Evolutionary conservation across 305 asterid species (phyloP), one percentile per base, ranked within the genome.

Genomic region (Solanum hybrid): DNA sequence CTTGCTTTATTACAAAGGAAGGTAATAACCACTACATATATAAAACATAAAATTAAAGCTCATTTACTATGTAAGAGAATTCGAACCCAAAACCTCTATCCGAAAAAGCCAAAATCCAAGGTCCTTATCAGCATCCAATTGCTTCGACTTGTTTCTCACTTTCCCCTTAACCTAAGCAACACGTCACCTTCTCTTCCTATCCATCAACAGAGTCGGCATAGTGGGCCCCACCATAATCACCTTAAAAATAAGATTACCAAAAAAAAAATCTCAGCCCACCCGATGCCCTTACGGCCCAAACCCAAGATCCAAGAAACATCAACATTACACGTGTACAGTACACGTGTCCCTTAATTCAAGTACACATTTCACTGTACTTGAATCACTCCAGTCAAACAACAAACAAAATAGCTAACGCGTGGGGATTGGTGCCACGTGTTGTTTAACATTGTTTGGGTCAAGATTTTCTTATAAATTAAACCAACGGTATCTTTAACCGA

Each of bases 371-470:
- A 60, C 64, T 37, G 46, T 40, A 84, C 87, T 84, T 26, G 71
- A 11, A 34, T 73, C 81, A 86, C 72, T 69, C 34, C 78, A 64
- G 13, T 51, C 56, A 88, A 78, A 56, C 81, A 85, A 29, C 46
- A 69, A 26, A 32, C 38, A 7, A 14, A n/a, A 64, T 1, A 22
- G 16, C 38, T 71, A 31, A 51, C 90, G 84, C 89, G 75, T 84
- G 24, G 42, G 85, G 85, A 87, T 90, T 69, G 13, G 31, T 69
- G 93, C 93, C 97, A 94, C 96, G 96, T 92, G 92, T 89, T 88
- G 76, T 38, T 38, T 38, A 38, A 38, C 46, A 38, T 38, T 38
- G 46, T 37, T 34, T 89, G 46, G 89, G 34, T 32, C 34, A 32
- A 32, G 34, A 32, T 32, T 32, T 32, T 32, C 34, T 64, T 87